phyloP scores from a whole-genome alignment of 352 stramenopile species.

The Globisporangium alternatum region DNA sequence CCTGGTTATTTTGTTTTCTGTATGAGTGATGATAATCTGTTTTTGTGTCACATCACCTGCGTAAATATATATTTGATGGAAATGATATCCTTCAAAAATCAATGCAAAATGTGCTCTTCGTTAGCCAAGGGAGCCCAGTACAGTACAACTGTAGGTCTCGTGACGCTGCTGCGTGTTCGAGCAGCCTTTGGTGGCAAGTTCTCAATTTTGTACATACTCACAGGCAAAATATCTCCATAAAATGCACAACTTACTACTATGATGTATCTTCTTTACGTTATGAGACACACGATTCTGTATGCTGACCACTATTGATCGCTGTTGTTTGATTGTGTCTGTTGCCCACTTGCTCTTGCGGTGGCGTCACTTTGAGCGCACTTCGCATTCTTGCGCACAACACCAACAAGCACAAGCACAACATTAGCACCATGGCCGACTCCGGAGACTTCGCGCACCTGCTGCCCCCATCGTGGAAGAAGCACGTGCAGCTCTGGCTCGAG shows the following conservation, averaged over 20 bases:
- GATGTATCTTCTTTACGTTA: not conserved
- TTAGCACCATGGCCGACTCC: constrained; percentile 19
- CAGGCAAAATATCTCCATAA: not conserved
- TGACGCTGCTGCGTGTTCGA: not conserved
- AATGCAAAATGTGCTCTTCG: too few relatives aligned
- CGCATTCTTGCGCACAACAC: not conserved
- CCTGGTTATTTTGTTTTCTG: too few relatives aligned
- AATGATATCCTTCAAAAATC: too few relatives aligned
- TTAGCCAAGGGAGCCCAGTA: too few relatives aligned
- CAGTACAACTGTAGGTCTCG: not conserved
- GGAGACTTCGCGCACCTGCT: constrained; percentile 61
- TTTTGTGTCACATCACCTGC: too few relatives aligned
- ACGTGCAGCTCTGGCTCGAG: constrained; percentile 93
- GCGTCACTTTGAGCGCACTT: not conserved
- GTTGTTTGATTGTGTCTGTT: not conserved
- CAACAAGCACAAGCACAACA: not conserved
- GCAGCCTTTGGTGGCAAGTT: not conserved
- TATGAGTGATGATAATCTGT: too few relatives aligned
- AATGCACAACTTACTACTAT: too few relatives aligned
- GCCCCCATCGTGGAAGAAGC: constrained; percentile 79
- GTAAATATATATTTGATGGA: too few relatives aligned
- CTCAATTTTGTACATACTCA: not conserved
- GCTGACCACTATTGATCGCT: too few relatives aligned
- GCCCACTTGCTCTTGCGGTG: not conserved
- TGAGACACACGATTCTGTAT: not conserved